Conservation (phyloP, 768 basidiomycete species). For the Phylloporus sp. region DNA sequence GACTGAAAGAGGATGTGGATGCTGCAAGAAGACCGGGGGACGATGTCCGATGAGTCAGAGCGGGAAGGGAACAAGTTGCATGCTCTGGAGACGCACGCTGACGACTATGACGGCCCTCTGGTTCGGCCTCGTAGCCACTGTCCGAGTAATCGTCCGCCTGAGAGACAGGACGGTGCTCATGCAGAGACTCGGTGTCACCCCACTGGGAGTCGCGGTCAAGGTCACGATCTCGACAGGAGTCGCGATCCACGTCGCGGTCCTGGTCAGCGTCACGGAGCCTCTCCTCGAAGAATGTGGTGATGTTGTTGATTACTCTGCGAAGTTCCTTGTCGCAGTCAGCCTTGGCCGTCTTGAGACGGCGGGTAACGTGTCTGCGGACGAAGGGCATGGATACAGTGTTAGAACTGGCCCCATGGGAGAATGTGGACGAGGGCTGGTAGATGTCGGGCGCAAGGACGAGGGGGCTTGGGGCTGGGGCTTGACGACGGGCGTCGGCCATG, state of each 20-base stretch:
- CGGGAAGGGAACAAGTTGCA: slow-evolving; percentile 32
- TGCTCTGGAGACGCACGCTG: slow-evolving; percentile 68
- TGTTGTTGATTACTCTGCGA: slow-evolving; percentile 87
- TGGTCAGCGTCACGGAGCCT: slow-evolving; percentile 75
- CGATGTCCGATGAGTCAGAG: slow-evolving; percentile 53
- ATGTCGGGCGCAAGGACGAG: slow-evolving; percentile 72
- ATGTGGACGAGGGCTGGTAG: slow-evolving; percentile 22
- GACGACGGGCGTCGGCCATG: slow-evolving; percentile 43
- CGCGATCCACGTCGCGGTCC: slow-evolving; percentile 59
- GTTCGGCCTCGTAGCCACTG: slow-evolving; percentile 79
- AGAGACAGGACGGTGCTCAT: slow-evolving; percentile 54
- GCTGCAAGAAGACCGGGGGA: slow-evolving; percentile 58
- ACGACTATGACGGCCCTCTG: slow-evolving; percentile 56
- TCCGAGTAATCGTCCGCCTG: slow-evolving; percentile 76
- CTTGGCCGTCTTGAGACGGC: slow-evolving; percentile 91
- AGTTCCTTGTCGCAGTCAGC: slow-evolving; percentile 96
- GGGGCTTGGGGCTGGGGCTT: slow-evolving; percentile 68
- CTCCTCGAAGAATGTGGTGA: slow-evolving; percentile 94
- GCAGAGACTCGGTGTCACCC: slow-evolving; percentile 52
- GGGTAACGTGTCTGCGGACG: slow-evolving; percentile 88
- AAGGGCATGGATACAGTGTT: slow-evolving; percentile 91
- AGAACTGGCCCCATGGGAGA: slow-evolving; percentile 46
- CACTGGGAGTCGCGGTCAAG: slow-evolving; percentile 56
- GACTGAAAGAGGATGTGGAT: slow-evolving; percentile 63
- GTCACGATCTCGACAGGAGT: slow-evolving; percentile 45